phyloP scores from a whole-genome alignment of 2,329 filamentous ascomycete species.

The Trichoderma semiorbis region DNA sequence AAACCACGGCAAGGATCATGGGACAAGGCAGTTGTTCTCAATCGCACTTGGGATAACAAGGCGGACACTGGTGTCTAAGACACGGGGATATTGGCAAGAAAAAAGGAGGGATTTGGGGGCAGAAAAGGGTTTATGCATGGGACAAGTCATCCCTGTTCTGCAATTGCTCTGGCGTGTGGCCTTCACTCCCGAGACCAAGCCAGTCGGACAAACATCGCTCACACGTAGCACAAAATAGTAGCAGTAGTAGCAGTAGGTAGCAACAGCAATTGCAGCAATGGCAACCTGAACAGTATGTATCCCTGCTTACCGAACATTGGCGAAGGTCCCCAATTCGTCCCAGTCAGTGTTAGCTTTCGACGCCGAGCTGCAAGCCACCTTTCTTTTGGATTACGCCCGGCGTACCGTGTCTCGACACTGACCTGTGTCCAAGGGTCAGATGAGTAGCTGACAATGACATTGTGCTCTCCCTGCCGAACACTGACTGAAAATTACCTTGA shows the following conservation, averaged over 20 bases:
- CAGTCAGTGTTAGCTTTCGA: background rate
- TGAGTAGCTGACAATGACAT: background rate
- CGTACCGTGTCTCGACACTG: background rate
- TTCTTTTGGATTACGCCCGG: background rate
- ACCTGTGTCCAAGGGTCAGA: background rate
- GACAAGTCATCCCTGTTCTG: background rate
- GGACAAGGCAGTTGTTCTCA: background rate
- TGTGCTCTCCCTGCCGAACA: background rate
- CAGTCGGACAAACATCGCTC: constrained; percentile 8
- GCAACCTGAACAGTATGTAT: background rate
- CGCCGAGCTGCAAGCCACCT: background rate
- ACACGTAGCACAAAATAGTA: constrained; percentile 1
- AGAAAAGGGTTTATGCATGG: background rate
- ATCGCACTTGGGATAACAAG: background rate
- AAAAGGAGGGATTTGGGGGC: constrained; percentile 2
- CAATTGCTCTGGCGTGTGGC: background rate
- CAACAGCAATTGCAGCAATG: background rate
- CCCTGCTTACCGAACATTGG: background rate
- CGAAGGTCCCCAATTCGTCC: background rate
- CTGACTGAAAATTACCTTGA: background rate
- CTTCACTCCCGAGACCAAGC: background rate
- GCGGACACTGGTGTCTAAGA: background rate
- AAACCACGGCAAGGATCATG: background rate
- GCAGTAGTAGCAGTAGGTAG: background rate
- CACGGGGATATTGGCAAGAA: background rate